Evolutionary conservation across 2,329 filamentous ascomycete genomes (phyloP), one percentile per base, ranked within the genome.

Genomic region (Macroventuria anomochaeta): DNA sequence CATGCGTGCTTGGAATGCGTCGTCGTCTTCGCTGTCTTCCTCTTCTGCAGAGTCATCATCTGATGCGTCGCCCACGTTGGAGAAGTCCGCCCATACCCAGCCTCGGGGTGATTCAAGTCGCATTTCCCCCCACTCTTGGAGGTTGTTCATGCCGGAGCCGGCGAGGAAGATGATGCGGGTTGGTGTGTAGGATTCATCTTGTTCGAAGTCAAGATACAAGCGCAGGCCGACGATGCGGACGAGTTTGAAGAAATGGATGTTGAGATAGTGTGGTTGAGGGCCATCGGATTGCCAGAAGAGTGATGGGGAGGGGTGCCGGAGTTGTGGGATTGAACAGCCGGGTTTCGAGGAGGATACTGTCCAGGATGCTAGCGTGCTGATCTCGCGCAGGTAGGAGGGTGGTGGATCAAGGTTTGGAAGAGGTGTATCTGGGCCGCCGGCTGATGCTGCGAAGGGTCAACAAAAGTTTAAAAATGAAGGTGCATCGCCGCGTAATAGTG

Each of bases 121-220:
- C 81, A 96, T 88, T 20, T 87, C 87, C 1, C 88, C 87, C 73
- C 96, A 97, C 58, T 95, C 89, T 47, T 96, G 88, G 8, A 97
- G 84, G 69, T 96, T 92, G 74, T 97, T 95, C 61, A 92, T 89
- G 37, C 92, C 91, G 59, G 91, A 96, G 11, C 95, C 95, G 0
- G 93, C 93, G 31, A 89, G 85, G 70, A 97, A 92, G 39, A 89
- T 80, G 67, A 99, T 96, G 66, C 92, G 90, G 1, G 93, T 97
- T 0, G 95, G 95, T 3, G 95, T 99, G 74, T 99, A 99, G 36
- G 90, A 95, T 76, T 99, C 95, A 75, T 99, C 95, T 47, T 91
- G 85, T 58, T 88, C 87, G 74, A 96, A 96, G 77, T 99, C 93
- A 37, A 99, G 87, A 63, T 89, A 93, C 65, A 95, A 85, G n/a